Percentiles rank a stretch among this genome's conserved stretches.
Evolutionary conservation across 805 yeast species (phyloP).

Genomic region (Kluyveromyces dobzhanskii): DNA sequence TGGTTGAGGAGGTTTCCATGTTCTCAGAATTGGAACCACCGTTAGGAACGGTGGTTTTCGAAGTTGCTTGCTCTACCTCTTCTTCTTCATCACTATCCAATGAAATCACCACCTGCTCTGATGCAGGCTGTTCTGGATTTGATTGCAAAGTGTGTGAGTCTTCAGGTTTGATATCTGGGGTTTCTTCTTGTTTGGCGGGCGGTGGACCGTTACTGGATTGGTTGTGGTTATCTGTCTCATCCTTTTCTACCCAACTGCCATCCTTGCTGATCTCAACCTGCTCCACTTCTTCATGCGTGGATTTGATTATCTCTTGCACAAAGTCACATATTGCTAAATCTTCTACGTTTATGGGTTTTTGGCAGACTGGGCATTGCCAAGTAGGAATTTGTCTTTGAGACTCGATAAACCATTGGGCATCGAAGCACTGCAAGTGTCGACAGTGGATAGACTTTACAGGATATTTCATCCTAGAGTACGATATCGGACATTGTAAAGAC

Average conservation of each 20-base stretch:
- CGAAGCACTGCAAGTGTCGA: constrained; percentile 82
- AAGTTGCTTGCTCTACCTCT: constrained; percentile 18
- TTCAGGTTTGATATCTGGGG: constrained; percentile 13
- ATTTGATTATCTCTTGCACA: constrained; percentile 49
- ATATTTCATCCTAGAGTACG: constrained; percentile 55
- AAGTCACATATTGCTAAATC: constrained; percentile 71
- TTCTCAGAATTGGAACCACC: not conserved
- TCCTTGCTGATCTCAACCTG: constrained; percentile 58
- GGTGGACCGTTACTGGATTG: constrained; percentile 7
- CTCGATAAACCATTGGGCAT: constrained; percentile 62
- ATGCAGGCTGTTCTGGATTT: constrained; percentile 5
- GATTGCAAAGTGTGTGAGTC: constrained; percentile 16
- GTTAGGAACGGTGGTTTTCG: not conserved
- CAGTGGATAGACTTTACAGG: constrained; percentile 72
- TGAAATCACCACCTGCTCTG: constrained; percentile 37
- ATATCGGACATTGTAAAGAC: constrained; percentile 71
- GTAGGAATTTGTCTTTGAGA: constrained; percentile 74
- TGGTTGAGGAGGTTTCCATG: not conserved
- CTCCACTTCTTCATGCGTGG: constrained; percentile 49
- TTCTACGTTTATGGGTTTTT: constrained; percentile 38
- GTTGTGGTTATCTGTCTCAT: constrained; percentile 19
- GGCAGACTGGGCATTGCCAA: constrained; percentile 88
- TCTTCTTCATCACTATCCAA: constrained; percentile 45
- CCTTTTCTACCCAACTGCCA: constrained; percentile 59
- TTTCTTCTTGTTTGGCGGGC: constrained; percentile 7